Evolutionary conservation across 768 basidiomycete species (phyloP), one percentile per base, ranked within the genome.

Genomic region (Arthromyces matolae): DNA sequence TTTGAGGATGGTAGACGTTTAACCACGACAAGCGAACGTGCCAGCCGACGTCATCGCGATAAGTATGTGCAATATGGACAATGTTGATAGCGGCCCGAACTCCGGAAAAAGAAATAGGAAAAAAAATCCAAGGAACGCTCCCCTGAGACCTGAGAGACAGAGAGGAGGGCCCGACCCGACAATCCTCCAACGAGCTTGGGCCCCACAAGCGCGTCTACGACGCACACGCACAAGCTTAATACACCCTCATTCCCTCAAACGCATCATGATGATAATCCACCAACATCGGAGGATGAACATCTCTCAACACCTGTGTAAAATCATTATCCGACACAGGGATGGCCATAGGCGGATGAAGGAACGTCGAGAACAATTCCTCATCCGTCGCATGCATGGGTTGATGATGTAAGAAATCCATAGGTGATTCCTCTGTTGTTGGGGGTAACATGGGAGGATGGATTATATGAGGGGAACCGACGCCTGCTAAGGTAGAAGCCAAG

Each of bases 381-480:
- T 86, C 85, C 68, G 73, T 20, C 35, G 14, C 13, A 13, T 13
- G 8, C 36, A 20, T 22, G 36, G 80, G 70, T 8, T 80, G 79
- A 24, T 78, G 78, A 47, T 88, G 85, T 5, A 87, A 69, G 53
- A 79, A 89, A 55, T 88, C 85, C 82, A 86, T 85, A 14, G 80
- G 77, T 16, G 78, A 76, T 46, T 87, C 84, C 27, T 81, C 81
- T 4, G 67, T 20, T 0, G 69, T 62, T 0, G 79, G 78, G n/a
- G n/a, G n/a, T 3, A 84, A 71, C 84, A 86, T 84, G 2, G 84
- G 83, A 8, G 86, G 86, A 51, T 89, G 86, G 52, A 83, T 73
- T 32, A 80, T 61, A 16, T 76, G 71, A 1, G 79, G 78, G 3
- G 82, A 81, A 46, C 74, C 69, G 8, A 81, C 80, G 49, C 73